phyloP scores from a whole-genome alignment of 192 early-diverging fungal genomes.

The Pilaira anomala region DNA sequence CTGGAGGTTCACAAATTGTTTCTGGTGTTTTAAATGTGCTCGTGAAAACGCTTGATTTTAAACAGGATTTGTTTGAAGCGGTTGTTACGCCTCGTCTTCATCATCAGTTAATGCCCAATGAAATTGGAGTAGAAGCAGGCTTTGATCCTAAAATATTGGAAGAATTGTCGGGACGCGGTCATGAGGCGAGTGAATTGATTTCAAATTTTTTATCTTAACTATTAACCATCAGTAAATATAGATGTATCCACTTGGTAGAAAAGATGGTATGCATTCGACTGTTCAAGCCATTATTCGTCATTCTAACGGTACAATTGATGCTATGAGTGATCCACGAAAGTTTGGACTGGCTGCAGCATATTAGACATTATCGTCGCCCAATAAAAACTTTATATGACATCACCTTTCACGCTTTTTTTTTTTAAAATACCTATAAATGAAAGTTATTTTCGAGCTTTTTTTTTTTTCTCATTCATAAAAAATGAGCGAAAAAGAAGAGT shows the following conservation, averaged over 20 bases:
- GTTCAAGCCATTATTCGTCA: conserved; percentile 24
- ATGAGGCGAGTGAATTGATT: conserved; percentile 27
- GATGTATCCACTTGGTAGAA: background rate
- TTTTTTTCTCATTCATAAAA: background rate
- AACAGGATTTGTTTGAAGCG: conserved; percentile 63
- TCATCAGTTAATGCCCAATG: conserved; percentile 87
- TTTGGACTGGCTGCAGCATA: conserved; percentile 26
- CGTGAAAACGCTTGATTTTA: conserved; percentile 72
- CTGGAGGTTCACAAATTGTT: conserved; percentile 88
- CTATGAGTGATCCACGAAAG: conserved; percentile 30
- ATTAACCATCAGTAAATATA: background rate
- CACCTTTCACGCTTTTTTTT: background rate
- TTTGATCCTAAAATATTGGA: conserved; percentile 31
- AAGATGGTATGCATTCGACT: conserved; percentile 10
- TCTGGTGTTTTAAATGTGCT: conserved; percentile 71
- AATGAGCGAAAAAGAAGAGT: conserved; percentile 4
- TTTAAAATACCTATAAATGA: too few relatives aligned
- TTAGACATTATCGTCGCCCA: background rate
- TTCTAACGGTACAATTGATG: conserved; percentile 22
- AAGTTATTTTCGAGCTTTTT: background rate
- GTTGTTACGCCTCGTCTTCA: conserved; percentile 75
- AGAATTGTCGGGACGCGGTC: conserved; percentile 35
- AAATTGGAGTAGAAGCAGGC: conserved; percentile 45
- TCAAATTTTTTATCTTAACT: background rate
- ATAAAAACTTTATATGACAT: background rate